Percentiles rank a stretch among this genome's conserved stretches.
Evolutionary conservation across 1,284 basidiomycete genomes (phyloP).

Genomic region (Naganishia liquefaciens): DNA sequence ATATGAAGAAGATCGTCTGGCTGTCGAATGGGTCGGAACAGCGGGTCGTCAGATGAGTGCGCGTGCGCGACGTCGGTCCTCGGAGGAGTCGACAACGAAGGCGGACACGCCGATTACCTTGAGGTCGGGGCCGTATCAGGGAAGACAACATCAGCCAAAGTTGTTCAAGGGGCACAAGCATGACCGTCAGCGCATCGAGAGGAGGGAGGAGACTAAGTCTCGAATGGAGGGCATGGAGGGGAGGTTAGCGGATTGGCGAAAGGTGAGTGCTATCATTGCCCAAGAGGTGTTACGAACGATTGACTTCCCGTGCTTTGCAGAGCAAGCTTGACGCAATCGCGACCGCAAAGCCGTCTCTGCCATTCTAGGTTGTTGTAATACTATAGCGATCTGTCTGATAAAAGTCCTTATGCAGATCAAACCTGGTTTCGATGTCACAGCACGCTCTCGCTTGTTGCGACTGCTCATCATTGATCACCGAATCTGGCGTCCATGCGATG

Average conservation of each 20-base stretch:
- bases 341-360: conserved; percentile 28
- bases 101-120: background rate
- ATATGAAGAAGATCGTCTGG: conserved; percentile 37
- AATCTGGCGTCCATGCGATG: no score
- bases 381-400: no score
- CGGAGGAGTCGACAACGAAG: background rate
- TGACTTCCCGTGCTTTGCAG: conserved; percentile 3
- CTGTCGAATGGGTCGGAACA: conserved; percentile 29
- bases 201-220: conserved; percentile 41
- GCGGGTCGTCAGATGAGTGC: conserved; percentile 6
- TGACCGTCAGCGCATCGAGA: conserved; percentile 42
- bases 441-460: no score
- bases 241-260: conserved; percentile 49
- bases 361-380: conserved; percentile 13
- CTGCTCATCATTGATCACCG: no score
- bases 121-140: conserved; percentile 39
- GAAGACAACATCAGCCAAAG: conserved; percentile 35
- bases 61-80: background rate
- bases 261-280: conserved; percentile 38
- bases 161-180: conserved; percentile 51
- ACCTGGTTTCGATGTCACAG: no score
- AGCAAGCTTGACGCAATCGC: conserved; percentile 26
- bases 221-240: conserved; percentile 49
- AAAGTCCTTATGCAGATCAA: no score
- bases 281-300: background rate